Evolutionary conservation across 164 flowering plant species (phyloP), one percentile per base, ranked within the genome.

Genomic region (Annona cherimola): DNA sequence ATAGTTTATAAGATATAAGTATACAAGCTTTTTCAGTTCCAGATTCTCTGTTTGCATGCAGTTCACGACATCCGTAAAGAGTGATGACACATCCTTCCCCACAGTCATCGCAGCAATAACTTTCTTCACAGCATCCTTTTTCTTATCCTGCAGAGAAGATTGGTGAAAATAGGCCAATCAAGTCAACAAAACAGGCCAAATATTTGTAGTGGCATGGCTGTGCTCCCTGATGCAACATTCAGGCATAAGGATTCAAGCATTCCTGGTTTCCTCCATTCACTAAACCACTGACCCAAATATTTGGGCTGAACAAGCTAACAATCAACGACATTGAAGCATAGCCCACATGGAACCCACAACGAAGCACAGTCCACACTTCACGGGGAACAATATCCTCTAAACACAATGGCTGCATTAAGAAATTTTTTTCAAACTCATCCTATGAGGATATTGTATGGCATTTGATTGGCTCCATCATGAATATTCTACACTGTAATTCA

Each of bases 71-170:
- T 96, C 99, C 5, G 97, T 90, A 77, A 96, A 96, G 71, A 96
- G 79, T 42, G 98, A 96, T 59, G 99, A 96, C 16, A 96, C 99
- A 82, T 96, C 99, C 82, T 96, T 96, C 71, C 99, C 99, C 69
- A 96, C 99, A 5, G 99, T 96, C 99, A 96, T 96, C 43, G 99
- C 99, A 76, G 99, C 99, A 83, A 96, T 93, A 43, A 96, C 99
- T 82, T 93, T 96, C 83, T 96, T 93, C 18, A 96, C 99, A 45
- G 98, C 99, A 93, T 93, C 98, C 78, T 92, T 96, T 76, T 90
- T 89, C 89, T 96, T 96, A 82, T 96, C 99, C 99, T 96, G 76
- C 66, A 79, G n/a, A 57, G 65, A 73, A 78, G 45, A 62, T 12
- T 46, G 63, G 68, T 62, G 64, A 50, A 9, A 42, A 45, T 71